These are phyloP conservation scores for Globisporangium viniferum DNA, from an alignment of 352 stramenopile species.

Conservation along the genomic window DNA sequence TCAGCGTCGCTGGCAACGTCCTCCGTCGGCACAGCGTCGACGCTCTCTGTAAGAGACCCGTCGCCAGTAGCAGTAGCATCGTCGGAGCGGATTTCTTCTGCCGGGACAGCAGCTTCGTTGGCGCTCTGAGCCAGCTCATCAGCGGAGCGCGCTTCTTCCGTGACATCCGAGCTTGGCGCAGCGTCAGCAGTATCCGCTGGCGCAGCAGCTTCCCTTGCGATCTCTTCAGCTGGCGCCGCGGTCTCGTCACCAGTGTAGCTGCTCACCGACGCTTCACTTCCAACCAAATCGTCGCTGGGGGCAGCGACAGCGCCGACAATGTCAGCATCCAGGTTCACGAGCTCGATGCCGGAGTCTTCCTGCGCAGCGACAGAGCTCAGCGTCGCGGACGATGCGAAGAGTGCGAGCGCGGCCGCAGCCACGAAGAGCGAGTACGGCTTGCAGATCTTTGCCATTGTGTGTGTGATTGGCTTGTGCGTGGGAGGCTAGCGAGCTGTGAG, in stretches of 20 bases:
- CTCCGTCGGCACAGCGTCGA: not conserved
- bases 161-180: not conserved
- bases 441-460: slow-evolving; percentile 12
- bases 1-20: slow-evolving; percentile 4
- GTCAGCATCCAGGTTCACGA: slow-evolving; percentile 7
- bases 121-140: slow-evolving; percentile 7
- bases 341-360: slow-evolving; percentile 1
- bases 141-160: slow-evolving; percentile 1
- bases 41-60: not conserved
- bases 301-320: slow-evolving; percentile 5
- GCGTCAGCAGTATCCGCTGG: not conserved
- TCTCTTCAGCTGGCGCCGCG: not conserved
- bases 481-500: not conserved
- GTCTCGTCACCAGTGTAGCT: not conserved
- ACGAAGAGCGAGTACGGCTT: slow-evolving; percentile 10
- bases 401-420: slow-evolving; percentile 7
- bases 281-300: not conserved
- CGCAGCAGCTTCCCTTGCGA: not conserved
- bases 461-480: not conserved
- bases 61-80: not conserved
- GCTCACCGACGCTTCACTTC: not conserved
- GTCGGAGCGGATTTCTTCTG: slow-evolving; percentile 1
- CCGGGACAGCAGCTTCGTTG: slow-evolving; percentile 4
- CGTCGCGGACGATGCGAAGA: slow-evolving; percentile 1
- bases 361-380: slow-evolving; percentile 5